Evolutionary conservation across 2,329 filamentous ascomycete genomes (phyloP).

Genomic region (Ceratocystis albifundus): DNA sequence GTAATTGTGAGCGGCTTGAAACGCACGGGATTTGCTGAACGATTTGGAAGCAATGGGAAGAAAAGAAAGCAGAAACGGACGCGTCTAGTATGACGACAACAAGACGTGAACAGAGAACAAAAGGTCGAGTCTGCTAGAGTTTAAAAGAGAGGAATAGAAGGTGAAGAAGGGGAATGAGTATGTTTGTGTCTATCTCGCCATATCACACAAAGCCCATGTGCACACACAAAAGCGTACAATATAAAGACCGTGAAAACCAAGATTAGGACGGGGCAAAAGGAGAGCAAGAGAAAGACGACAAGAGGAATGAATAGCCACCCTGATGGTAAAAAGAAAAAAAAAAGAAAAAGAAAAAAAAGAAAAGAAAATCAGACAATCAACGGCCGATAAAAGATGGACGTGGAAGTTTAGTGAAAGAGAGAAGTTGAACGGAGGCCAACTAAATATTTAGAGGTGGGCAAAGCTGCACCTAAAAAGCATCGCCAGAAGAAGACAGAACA

Average conservation of each 20-base stretch:
- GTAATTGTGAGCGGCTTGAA: too few relatives aligned
- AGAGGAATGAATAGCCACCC: background rate
- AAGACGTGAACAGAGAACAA: too few relatives aligned
- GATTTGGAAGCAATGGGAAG: too few relatives aligned
- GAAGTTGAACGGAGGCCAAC: slow-evolving; percentile 8
- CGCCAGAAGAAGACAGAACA: background rate
- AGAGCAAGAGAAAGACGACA: background rate
- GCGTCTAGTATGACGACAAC: too few relatives aligned
- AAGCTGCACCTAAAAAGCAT: slow-evolving; percentile 21
- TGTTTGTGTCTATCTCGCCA: too few relatives aligned
- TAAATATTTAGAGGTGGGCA: slow-evolving; percentile 14
- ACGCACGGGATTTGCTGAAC: too few relatives aligned
- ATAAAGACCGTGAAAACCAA: slow-evolving; percentile 12
- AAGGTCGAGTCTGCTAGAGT: too few relatives aligned
- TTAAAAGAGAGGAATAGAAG: background rate
- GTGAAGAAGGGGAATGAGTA: background rate
- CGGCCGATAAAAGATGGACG: slow-evolving; percentile 3
- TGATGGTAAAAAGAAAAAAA: too few relatives aligned
- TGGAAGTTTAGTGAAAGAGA: background rate
- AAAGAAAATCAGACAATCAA: background rate
- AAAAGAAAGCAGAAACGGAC: too few relatives aligned
- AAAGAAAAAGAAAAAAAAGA: too few relatives aligned
- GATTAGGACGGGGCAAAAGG: slow-evolving; percentile 5
- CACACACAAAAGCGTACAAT: background rate
- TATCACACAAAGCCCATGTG: background rate